Evolutionary conservation across 768 basidiomycete species (phyloP), one percentile per base, ranked within the genome.

Genomic region (Auricularia auricula-judae): DNA sequence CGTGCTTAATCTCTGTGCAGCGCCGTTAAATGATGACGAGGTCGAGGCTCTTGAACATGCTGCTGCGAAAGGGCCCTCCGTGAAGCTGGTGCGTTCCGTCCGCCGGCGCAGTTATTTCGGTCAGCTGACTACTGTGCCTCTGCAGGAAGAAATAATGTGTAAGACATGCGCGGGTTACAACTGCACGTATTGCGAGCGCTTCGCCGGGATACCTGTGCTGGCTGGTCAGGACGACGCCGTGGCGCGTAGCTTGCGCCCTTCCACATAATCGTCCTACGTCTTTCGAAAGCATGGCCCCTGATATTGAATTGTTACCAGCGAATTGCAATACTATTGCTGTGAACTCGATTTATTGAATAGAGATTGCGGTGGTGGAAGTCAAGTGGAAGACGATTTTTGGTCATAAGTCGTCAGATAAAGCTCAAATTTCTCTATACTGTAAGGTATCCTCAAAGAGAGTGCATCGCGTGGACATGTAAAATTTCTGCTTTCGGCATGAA

Each of bases 1-100:
- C 61, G 16, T 18, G 18, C 64, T 61, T 7, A 43, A 58, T n/a
- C 14, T 34, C 18, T 59, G 29, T 29, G 29, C 68, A 86, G 85
- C 56, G 14, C 56, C 71, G 12, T 77, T 87, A 42, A 80, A 82
- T 1, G 67, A 69, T 18, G 75, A 79, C 2, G 85, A 87, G 60
- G 77, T 87, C 51, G 68, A 71, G n/a, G 76, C 77, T 0, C 83
- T 87, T 56, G 86, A 88, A 68, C 71, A 72, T 3, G 85, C 86
- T 0, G 86, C 86, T 5, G 56, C 23, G 23, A 29, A 59, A 59
- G 56, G 56, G 10, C 56, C 56, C 7, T 59, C 56, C 10, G 34
- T 33, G 23, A 59, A 59, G 23, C 34, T 59, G 4, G 56, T 59
- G 29, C 4, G 56, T 8, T 18, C 8, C 47, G 21, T 5, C 5